Evolutionary conservation across 805 yeast genomes (phyloP), one percentile per base, ranked within the genome.

Genomic region (Kodamaea kaohsiungensis): DNA sequence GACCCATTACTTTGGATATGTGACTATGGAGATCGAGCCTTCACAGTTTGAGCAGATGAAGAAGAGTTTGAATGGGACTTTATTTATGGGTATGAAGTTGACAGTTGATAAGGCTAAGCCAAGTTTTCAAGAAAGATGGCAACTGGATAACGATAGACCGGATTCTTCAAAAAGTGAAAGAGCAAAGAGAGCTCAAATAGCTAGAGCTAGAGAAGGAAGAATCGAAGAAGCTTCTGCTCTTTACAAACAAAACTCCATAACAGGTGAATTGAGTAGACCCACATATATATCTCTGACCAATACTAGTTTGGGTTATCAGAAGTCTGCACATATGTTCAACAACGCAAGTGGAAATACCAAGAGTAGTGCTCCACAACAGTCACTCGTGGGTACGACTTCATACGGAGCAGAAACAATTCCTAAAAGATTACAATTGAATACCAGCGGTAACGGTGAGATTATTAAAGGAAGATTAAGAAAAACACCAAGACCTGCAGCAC

Each of bases 1-100:
- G 22, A 86, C 81, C 46, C 78, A 74, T 54, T 71, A 72, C 60
- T 95, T 84, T 72, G 97, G 86, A 1, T 91, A 79, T 58, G 66
- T 89, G 1, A 83, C 88, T 18, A 72, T 93, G 68, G 70, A 74
- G n/a, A 67, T 86, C 10, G 67, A 77, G 0, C 73, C 76, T 2
- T 68, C 71, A 17, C 73, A 77, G 37, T 83, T 78, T 52, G 71
- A 69, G 1, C 81, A 80, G 47, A 69, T 93, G 50, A 78, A 79
- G 54, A 66, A 71, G 6, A 74, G 88, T 0, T 79, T 89, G 58
- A 81, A 90, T 65, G 95, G 92, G 30, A 81, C 87, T 1, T 81
- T 80, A 22, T 93, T 79, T 70, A 90, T 88, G 78, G 96, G 96
- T 1, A 77, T 87, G 22, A 82, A 79, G 51, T 68, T 93, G 37